Percentiles rank a stretch among this genome's conserved stretches.
These are phyloP conservation scores for Aegilops bicornis DNA, from an alignment of 176 grass and related monocot species.

Conservation along the genomic window DNA sequence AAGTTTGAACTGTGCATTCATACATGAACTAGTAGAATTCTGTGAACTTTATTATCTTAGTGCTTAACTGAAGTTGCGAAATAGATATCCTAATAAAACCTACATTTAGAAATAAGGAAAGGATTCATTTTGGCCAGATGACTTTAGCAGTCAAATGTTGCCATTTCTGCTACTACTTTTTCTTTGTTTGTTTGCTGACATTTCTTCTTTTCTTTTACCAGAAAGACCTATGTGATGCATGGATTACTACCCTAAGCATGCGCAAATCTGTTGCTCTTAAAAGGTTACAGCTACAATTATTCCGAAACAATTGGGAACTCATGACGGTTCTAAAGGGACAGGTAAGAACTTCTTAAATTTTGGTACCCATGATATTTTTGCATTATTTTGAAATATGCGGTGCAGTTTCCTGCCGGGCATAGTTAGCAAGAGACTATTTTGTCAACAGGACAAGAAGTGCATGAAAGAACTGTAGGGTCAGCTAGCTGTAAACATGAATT, in stretches of 20 bases:
- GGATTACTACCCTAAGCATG: conserved; percentile 74
- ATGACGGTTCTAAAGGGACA: conserved; percentile 79
- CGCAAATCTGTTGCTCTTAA: conserved; percentile 80
- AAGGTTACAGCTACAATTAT: conserved; percentile 71
- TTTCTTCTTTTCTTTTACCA: conserved; percentile 28
- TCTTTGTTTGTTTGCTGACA: neutral
- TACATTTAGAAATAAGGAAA: neutral
- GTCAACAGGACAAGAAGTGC: conserved; percentile 16
- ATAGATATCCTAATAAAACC: neutral
- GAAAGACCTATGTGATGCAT: conserved; percentile 88
- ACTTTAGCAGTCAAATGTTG: neutral
- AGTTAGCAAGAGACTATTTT: conserved; percentile 25
- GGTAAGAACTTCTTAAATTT: conserved; percentile 41
- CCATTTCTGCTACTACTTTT: conserved; percentile 14
- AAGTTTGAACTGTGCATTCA: neutral
- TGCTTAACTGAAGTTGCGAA: neutral
- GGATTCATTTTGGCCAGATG: neutral
- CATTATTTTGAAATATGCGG: neutral
- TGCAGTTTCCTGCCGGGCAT: neutral
- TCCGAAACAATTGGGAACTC: conserved; percentile 68
- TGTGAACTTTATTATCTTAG: conserved; percentile 2
- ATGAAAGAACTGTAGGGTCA: conserved; percentile 25
- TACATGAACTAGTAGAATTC: neutral
- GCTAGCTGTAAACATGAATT: conserved; percentile 16
- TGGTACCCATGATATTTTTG: neutral